A percentile compares a stretch with the other conserved stretches of the same genome.
Evolutionary conservation across 169 alveolate species (phyloP).

Genomic region (Cyclospora cayetanensis): DNA sequence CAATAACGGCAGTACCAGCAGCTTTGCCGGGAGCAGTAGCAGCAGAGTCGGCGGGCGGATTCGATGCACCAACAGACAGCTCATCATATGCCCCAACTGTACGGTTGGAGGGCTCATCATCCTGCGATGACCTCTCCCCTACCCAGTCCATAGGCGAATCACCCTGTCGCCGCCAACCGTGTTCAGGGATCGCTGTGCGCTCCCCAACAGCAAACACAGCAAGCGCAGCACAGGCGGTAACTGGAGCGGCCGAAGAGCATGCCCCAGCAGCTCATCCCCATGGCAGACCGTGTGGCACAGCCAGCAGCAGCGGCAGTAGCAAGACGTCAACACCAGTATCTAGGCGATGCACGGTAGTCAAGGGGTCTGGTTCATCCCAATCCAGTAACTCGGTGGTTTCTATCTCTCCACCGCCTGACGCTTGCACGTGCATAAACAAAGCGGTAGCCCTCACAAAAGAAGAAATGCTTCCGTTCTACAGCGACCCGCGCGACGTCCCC

Average conservation of each 20-base stretch:
- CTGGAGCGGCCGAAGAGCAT: too few species aligned
- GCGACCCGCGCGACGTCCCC: slow-evolving; percentile 61
- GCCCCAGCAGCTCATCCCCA: neutral
- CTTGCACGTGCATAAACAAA: neutral
- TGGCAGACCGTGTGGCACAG: neutral
- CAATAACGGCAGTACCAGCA: neutral
- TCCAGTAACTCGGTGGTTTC: slow-evolving; percentile 9
- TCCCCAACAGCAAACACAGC: too few species aligned
- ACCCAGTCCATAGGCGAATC: neutral
- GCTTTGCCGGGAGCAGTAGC: neutral
- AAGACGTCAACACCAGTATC: neutral
- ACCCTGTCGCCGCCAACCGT: neutral
- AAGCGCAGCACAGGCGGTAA: too few species aligned
- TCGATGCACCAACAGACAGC: slow-evolving; percentile 12
- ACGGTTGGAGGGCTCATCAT: slow-evolving; percentile 29
- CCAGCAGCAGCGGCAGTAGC: slow-evolving; percentile 24
- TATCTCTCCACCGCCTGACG: slow-evolving; percentile 26
- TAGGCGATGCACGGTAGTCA: neutral
- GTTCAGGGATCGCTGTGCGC: too few species aligned
- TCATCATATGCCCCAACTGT: slow-evolving; percentile 56
- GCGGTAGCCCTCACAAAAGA: neutral
- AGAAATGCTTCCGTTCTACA: slow-evolving; percentile 46
- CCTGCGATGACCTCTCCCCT: slow-evolving; percentile 56
- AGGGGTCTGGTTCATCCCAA: neutral
- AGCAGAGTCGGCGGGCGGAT: neutral